These are phyloP conservation scores for Suillus occidentalis DNA, from an alignment of 768 basidiomycete species.

Conservation along the genomic window DNA sequence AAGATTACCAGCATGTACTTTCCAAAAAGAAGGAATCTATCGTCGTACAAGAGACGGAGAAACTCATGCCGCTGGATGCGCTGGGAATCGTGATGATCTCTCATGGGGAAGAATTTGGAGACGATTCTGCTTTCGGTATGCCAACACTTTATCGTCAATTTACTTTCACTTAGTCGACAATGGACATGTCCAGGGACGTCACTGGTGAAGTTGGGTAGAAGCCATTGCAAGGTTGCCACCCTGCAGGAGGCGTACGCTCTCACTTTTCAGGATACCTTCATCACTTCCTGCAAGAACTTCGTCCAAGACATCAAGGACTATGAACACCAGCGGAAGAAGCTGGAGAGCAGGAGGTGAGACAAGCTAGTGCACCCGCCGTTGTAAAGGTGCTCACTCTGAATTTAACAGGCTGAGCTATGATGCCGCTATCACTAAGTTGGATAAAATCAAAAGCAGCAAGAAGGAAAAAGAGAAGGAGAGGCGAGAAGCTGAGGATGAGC, in stretches of 20 bases:
- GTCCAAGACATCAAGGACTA: constrained; percentile 82
- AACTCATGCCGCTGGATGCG: constrained; percentile 73
- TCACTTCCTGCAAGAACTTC: constrained; percentile 63
- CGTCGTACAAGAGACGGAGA: constrained; percentile 60
- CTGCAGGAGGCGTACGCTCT: constrained; percentile 81
- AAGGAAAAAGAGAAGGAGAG: constrained; percentile 79
- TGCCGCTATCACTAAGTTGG: constrained; percentile 66
- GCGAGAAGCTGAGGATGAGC: constrained; percentile 79
- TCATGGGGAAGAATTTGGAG: constrained; percentile 81
- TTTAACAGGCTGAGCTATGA: constrained; percentile 68
- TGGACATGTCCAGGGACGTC: constrained; percentile 59
- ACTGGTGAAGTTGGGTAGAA: constrained; percentile 73
- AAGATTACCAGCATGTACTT: constrained; percentile 67
- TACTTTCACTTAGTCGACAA: neutral
- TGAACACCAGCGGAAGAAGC: constrained; percentile 76
- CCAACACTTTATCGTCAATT: constrained; percentile 12
- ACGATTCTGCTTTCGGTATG: constrained; percentile 71
- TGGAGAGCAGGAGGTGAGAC: constrained; percentile 77
- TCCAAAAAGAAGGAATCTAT: constrained; percentile 75
- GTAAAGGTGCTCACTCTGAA: neutral
- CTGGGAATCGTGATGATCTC: constrained; percentile 85
- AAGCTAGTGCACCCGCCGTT: neutral
- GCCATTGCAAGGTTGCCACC: constrained; percentile 82
- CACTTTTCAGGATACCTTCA: constrained; percentile 71
- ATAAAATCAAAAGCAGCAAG: constrained; percentile 68